Evolutionary conservation across 371 early-diverging fungal species (phyloP).

Genomic region (Actinomortierella wolfii): DNA sequence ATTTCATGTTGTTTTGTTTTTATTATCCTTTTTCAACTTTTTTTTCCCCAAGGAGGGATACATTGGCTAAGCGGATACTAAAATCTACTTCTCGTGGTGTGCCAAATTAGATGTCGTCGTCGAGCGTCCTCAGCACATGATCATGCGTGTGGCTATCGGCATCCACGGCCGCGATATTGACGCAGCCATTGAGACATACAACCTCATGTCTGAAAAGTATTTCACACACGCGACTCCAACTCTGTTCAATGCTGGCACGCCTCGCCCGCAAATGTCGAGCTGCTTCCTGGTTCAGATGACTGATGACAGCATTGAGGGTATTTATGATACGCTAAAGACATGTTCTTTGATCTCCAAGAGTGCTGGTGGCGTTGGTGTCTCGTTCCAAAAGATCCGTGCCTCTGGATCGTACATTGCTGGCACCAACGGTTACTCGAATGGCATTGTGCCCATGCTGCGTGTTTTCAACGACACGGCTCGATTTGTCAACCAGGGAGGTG

Average conservation of each 20-base stretch:
- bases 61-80: background rate
- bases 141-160: conserved; percentile 99
- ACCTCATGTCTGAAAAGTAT: conserved; percentile 92
- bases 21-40: background rate
- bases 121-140: conserved; percentile 99
- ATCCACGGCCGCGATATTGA: conserved; percentile 96
- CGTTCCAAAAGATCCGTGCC: conserved; percentile 96
- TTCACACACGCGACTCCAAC: conserved; percentile 99
- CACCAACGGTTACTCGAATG: conserved; percentile 98
- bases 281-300: conserved; percentile 98
- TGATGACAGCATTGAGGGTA: conserved; percentile 98
- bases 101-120: conserved; percentile 65
- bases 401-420: conserved; percentile 97
- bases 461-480: conserved; percentile 99
- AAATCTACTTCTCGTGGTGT: background rate
- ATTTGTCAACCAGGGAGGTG: conserved; percentile 99
- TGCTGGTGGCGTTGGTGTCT: conserved; percentile 98
- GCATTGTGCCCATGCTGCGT: conserved; percentile 98
- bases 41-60: background rate
- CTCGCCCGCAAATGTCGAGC: conserved; percentile 94
- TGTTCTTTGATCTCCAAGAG: conserved; percentile 99
- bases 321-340: conserved; percentile 97
- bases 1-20: conserved; percentile 7
- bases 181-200: conserved; percentile 95
- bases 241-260: conserved; percentile 99